Base-by-base conservation (phyloP, 2,329 filamentous ascomycete species). In the Coleophoma crateriformis region DNA sequence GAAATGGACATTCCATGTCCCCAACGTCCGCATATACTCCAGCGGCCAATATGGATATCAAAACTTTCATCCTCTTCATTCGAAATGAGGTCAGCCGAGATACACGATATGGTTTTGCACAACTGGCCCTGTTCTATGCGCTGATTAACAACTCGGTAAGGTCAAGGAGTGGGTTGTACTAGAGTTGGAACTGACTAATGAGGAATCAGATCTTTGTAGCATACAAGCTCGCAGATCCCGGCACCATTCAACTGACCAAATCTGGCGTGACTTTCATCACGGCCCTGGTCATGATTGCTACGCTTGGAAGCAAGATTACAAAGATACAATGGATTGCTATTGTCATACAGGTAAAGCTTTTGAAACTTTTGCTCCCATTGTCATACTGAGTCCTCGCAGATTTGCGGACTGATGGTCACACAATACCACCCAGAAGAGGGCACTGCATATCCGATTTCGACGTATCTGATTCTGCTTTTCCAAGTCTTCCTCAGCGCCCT, bases 321-420 rank as follows among this genome's bases (percentile, higher is more conserved):
- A 58, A 56, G 44, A 55, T 56, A 11, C 64, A 67, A 46, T 66
- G 64, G 62, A 58, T 65, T 10, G 63, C 63, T 13, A 65, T 67
- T 19, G 47, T 62, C 8, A 58, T 66, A 13, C 64, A 67, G 55
- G 62, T 61, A 34, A 33, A 57, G 19, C 19, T 33, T n/a, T 4
- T 22, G 10, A 2, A 7, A 27, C 27, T 10, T 27, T 27, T 27
- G 27, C 7, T 27, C 27, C 27, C 27, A 27, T 3, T 7, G 2
- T 27, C 5, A 27, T 27, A 27, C 8, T 27, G 6, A 27, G 27
- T 27, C 27, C 27, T 10, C 10, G 4, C 32, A 50, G 63, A 55
- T 66, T 33, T 62, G 58, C 46, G 64, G 63, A 12, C 48, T 67
- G 27, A 55, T 62, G 42, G 58, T 62, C 12, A 67, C 63, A 1